Percentiles rank a stretch among this genome's conserved stretches.
Evolutionary conservation across 169 alveolate genomes (phyloP).

Genomic region (Plasmodium coatneyi): DNA sequence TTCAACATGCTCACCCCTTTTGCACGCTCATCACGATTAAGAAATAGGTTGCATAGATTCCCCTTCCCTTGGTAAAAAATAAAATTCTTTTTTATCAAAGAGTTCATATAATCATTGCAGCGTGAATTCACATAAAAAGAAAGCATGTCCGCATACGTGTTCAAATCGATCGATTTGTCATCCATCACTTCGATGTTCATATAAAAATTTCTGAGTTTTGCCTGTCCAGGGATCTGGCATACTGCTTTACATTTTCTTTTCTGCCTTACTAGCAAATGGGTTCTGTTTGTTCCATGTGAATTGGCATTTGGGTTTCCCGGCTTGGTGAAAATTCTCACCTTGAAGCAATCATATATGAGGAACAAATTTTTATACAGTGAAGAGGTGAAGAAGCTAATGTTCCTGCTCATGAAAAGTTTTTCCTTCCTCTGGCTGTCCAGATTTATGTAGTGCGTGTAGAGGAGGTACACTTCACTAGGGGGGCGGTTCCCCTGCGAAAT

Average conservation of each 20-base stretch:
- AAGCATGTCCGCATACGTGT: background rate
- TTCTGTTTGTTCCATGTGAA: background rate
- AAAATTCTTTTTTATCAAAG: conserved; percentile 13
- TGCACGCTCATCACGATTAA: background rate
- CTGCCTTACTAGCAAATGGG: conserved; percentile 11
- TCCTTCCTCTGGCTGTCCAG: conserved; percentile 44
- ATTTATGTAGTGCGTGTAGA: conserved; percentile 59
- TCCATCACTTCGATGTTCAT: background rate
- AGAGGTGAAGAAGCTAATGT: conserved; percentile 41
- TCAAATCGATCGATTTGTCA: conserved; percentile 1
- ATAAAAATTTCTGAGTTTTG: conserved; percentile 8
- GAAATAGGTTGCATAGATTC: background rate
- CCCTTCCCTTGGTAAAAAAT: conserved; percentile 1
- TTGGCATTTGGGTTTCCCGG: background rate
- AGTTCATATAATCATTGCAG: conserved; percentile 20
- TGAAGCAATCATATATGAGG: conserved; percentile 62
- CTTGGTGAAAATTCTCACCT: background rate
- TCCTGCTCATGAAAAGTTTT: conserved; percentile 31
- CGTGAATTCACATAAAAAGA: conserved; percentile 24
- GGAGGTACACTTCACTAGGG: conserved; percentile 11
- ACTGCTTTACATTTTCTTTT: background rate
- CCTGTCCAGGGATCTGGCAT: conserved; percentile 7
- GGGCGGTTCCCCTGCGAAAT: background rate
- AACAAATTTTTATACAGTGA: conserved; percentile 40
- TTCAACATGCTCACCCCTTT: background rate